Conservation (phyloP, 106 monocot species). For the Dendrobium catenatum region DNA sequence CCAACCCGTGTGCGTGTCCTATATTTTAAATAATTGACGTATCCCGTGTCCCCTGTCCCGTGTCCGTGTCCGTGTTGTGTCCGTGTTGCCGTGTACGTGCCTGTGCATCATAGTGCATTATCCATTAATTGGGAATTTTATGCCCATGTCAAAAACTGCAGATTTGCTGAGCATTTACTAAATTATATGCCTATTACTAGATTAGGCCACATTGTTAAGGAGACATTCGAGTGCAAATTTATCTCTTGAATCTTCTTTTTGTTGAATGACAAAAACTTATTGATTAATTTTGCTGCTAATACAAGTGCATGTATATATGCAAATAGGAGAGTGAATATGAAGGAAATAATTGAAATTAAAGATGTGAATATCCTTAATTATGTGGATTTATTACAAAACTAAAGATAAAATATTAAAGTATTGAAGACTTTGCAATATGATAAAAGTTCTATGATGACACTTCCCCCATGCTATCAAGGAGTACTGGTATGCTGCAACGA, state of each 20-base stretch:
- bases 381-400: too few species aligned
- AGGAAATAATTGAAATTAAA: not conserved
- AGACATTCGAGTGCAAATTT: not conserved
- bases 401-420: too few species aligned
- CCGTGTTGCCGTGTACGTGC: too few species aligned
- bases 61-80: too few species aligned
- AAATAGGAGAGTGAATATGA: not conserved
- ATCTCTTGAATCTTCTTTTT: not conserved
- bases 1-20: too few species aligned
- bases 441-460: too few species aligned
- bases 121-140: not conserved
- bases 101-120: not conserved
- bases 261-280: not conserved
- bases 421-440: too few species aligned
- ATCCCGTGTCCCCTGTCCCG: too few species aligned
- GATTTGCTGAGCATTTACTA: not conserved
- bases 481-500: too few species aligned
- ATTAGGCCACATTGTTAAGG: not conserved
- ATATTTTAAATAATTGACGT: too few species aligned
- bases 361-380: too few species aligned
- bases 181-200: not conserved
- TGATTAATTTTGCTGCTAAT: not conserved
- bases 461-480: too few species aligned
- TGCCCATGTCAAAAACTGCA: not conserved
- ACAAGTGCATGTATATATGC: not conserved